phyloP scores from a whole-genome alignment of 257 asterid species.

The Solanum tarapatanum region DNA sequence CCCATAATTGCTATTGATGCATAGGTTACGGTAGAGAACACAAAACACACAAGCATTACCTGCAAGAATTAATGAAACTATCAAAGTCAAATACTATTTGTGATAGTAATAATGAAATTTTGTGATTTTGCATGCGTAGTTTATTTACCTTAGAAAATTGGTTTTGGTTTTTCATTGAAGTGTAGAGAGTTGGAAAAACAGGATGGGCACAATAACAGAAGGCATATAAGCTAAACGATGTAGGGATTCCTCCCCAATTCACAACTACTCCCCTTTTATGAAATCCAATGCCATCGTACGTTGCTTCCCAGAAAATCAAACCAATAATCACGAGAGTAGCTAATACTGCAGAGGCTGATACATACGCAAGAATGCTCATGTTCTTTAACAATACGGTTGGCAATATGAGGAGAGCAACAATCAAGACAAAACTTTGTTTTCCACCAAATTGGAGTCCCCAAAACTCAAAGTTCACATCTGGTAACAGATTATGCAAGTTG shows the following conservation, averaged over 20 bases:
- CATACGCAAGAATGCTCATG: constrained; percentile 65
- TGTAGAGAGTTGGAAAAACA: constrained; percentile 77
- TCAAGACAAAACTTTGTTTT: constrained; percentile 30
- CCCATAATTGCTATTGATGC: constrained; percentile 65
- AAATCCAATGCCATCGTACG: constrained; percentile 53
- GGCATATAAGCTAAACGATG: constrained; percentile 66
- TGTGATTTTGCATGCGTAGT: neutral
- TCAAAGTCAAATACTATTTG: neutral
- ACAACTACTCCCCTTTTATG: constrained; percentile 28
- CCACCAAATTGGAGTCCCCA: constrained; percentile 38
- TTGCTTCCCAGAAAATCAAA: constrained; percentile 60
- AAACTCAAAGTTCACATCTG: constrained; percentile 18
- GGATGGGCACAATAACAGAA: constrained; percentile 97
- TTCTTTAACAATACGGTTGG: constrained; percentile 64
- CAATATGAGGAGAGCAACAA: constrained; percentile 51
- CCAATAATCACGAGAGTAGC: constrained; percentile 57
- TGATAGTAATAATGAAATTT: neutral
- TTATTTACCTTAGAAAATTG: constrained; percentile 62
- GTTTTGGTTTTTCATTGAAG: constrained; percentile 65
- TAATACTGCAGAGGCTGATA: constrained; percentile 71
- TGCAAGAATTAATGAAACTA: constrained; percentile 6
- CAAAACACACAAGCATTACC: constrained; percentile 67
- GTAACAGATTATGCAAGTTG: constrained; percentile 41
- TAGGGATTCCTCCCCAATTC: constrained; percentile 47
- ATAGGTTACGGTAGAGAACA: constrained; percentile 45